A percentile compares a stretch with the other conserved stretches of the same genome.
Conservation (phyloP, 2,329 filamentous ascomycete genomes). For the Fusarium incarnatum region DNA sequence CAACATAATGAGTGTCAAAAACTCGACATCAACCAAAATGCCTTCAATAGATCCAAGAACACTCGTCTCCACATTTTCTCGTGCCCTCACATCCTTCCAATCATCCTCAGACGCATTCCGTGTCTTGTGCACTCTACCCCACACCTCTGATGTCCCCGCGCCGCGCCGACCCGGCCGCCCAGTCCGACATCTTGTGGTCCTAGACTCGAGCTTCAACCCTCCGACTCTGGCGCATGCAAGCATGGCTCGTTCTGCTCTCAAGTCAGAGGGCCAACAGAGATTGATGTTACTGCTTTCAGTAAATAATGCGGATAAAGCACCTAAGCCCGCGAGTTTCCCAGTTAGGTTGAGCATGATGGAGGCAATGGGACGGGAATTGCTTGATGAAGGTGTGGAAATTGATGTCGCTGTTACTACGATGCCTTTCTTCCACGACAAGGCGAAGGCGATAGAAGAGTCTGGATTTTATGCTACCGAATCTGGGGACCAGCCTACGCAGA, state of each 20-base stretch:
- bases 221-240: constrained; percentile 70
- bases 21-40: constrained; percentile 27
- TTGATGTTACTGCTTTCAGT: constrained; percentile 70
- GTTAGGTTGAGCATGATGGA: constrained; percentile 79
- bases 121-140: constrained; percentile 58
- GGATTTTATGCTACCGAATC: constrained; percentile 54
- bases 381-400: constrained; percentile 52
- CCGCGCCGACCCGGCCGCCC: constrained; percentile 39
- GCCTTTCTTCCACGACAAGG: constrained; percentile 82
- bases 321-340: constrained; percentile 75
- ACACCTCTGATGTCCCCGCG: constrained; percentile 20
- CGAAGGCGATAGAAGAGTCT: constrained; percentile 63
- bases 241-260: constrained; percentile 65
- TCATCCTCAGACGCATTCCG: constrained; percentile 57
- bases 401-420: constrained; percentile 78
- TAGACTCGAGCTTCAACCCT: constrained; percentile 77
- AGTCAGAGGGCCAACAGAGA: constrained; percentile 39
- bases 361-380: constrained; percentile 69
- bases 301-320: constrained; percentile 74
- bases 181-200: constrained; percentile 60
- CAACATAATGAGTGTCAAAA: constrained; percentile 17
- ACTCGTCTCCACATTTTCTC: constrained; percentile 57
- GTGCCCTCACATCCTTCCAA: constrained; percentile 59
- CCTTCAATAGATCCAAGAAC: constrained; percentile 39
- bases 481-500: constrained; percentile 58